These are phyloP conservation scores for Polysphondylium violaceum DNA, from an alignment of 78 protist genomes.

Conservation along the genomic window DNA sequence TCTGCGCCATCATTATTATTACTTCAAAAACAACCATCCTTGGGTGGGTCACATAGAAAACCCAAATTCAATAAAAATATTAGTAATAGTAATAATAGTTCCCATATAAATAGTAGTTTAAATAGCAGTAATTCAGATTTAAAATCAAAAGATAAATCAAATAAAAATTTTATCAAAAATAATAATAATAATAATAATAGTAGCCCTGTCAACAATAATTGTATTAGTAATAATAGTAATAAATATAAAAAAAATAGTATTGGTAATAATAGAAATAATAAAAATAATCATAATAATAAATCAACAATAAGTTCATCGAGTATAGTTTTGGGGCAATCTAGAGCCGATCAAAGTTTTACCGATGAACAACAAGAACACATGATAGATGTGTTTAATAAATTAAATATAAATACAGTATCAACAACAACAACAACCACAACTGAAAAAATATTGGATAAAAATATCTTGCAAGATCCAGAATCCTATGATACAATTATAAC, in stretches of 20 bases:
- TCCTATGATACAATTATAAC: not conserved
- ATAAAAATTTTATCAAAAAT: not conserved
- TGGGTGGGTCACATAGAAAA: slow-evolving; percentile 18
- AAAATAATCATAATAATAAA: not conserved
- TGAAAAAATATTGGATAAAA: not conserved
- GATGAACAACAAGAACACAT: too few species aligned
- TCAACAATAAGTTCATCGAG: not conserved
- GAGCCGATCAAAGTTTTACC: not conserved
- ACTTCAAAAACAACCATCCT: not conserved
- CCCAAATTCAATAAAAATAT: not conserved
- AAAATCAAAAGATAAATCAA: not conserved
- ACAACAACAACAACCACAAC: not conserved
- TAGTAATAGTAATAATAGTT: not conserved
- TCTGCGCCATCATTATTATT: slow-evolving; percentile 60
- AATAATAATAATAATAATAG: not conserved
- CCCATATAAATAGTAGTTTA: not conserved
- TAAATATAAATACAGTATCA: slow-evolving; percentile 1
- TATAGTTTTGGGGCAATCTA: not conserved
- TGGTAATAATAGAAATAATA: not conserved
- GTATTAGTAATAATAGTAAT: slow-evolving; percentile 1
- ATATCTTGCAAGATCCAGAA: too few species aligned
- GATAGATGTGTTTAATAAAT: not conserved
- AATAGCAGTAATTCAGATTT: not conserved
- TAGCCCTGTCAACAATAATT: not conserved
- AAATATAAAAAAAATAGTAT: not conserved